Conservation (phyloP, 1,284 basidiomycete species). For the Tetrapyrgos nigripes region DNA sequence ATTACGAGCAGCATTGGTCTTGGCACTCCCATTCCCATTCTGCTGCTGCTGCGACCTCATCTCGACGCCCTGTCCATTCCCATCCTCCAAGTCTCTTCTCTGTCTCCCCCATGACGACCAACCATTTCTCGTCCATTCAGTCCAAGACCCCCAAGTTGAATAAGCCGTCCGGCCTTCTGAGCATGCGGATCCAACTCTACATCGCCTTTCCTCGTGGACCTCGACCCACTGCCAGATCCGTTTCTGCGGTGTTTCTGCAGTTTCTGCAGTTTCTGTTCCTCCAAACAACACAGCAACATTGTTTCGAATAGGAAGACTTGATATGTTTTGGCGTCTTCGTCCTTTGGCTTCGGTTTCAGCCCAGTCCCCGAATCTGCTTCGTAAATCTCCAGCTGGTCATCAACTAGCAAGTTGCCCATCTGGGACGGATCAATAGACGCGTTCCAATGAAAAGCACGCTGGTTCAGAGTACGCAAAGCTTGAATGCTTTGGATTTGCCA, state of each 20-base stretch:
- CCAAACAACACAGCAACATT: slow-evolving; percentile 39
- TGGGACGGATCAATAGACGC: slow-evolving; percentile 29
- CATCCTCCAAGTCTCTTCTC: too few species aligned
- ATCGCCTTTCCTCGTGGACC: not conserved
- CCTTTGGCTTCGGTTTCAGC: too few species aligned
- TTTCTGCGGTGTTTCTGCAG: not conserved
- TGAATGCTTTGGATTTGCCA: slow-evolving; percentile 39
- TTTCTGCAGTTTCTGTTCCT: slow-evolving; percentile 19
- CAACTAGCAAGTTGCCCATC: slow-evolving; percentile 37
- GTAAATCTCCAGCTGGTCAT: slow-evolving; percentile 38
- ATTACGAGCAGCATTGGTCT: too few species aligned
- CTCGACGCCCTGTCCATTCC: too few species aligned
- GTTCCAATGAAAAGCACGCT: slow-evolving; percentile 31
- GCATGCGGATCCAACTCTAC: too few species aligned
- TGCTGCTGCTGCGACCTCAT: too few species aligned
- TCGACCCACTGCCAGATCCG: not conserved
- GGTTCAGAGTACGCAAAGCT: slow-evolving; percentile 28
- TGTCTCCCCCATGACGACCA: too few species aligned
- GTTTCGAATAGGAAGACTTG: slow-evolving; percentile 43
- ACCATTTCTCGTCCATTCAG: too few species aligned
- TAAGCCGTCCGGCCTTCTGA: too few species aligned
- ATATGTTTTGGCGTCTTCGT: slow-evolving; percentile 29
- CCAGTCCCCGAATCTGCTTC: too few species aligned
- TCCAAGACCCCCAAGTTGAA: too few species aligned
- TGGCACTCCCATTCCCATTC: too few species aligned